Percentiles rank a stretch among this genome's conserved stretches.
Conservation (phyloP, 768 basidiomycete species). For the Hygrocybe punicea region DNA sequence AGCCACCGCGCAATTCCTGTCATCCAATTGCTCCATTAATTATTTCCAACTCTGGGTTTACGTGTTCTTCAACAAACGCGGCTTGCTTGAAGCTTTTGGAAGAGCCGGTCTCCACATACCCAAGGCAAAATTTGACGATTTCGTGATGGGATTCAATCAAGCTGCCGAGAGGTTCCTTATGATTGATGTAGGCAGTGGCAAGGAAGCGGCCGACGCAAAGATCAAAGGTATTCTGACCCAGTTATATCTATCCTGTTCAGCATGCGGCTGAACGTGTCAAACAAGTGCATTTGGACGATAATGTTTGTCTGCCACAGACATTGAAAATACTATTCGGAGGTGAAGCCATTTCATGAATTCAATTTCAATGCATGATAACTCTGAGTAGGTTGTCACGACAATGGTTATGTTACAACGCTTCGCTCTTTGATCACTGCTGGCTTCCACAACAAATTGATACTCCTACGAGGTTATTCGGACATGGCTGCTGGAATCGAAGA, state of each 20-base stretch:
- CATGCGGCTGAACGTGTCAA: background rate
- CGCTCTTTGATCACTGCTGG: slow-evolving; percentile 64
- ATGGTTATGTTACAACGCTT: slow-evolving; percentile 63
- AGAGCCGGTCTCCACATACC: slow-evolving; percentile 37
- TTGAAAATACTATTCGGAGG: slow-evolving; percentile 68
- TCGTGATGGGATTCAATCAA: slow-evolving; percentile 67
- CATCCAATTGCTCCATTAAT: slow-evolving; percentile 31
- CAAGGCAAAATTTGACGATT: slow-evolving; percentile 54
- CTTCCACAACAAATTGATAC: slow-evolving; percentile 58
- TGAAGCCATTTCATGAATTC: slow-evolving; percentile 23
- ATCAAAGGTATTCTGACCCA: slow-evolving; percentile 54
- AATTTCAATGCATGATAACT: slow-evolving; percentile 3
- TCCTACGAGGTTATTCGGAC: slow-evolving; percentile 61
- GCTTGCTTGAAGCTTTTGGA: slow-evolving; percentile 51
- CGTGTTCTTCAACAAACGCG: slow-evolving; percentile 61
- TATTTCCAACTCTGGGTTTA: slow-evolving; percentile 59
- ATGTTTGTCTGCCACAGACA: slow-evolving; percentile 60
- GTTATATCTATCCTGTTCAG: background rate
- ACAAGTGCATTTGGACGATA: slow-evolving; percentile 55
- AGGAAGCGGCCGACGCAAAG: slow-evolving; percentile 75
- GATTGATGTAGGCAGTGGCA: slow-evolving; percentile 65
- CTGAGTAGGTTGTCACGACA: slow-evolving; percentile 62
- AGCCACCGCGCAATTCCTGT: slow-evolving; percentile 37
- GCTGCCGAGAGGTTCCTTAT: slow-evolving; percentile 64
- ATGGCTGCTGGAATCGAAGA: slow-evolving; percentile 57